Evolutionary conservation across 1,139 yeast genomes (phyloP), one percentile per base, ranked within the genome.

Genomic region (Suhomyces panamericanus): DNA sequence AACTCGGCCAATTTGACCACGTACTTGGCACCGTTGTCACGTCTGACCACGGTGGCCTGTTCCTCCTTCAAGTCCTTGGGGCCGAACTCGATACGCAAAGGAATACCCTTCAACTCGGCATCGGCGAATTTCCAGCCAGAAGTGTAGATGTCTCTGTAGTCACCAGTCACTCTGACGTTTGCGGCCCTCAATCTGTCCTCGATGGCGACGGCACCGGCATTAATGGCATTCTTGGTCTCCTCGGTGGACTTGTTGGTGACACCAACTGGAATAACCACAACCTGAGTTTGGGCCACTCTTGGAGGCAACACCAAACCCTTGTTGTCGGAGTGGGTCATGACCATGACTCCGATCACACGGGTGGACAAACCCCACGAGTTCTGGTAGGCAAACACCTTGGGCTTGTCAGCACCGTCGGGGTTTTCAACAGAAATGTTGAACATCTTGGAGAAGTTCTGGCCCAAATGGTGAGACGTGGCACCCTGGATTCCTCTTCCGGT

Each of bases 401-500:
- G 95, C 66, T 87, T 85, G 52, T 87, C 95, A 15, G 88, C 66
- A 42, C 91, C 95, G 50, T 86, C 87, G 55, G 99, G 99, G 68
- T 88, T 87, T 73, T 95, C 99, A 39, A 95, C 99, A 34, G 86
- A 75, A 55, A 95, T 88, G 73, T 89, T 87, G 73, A 95, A 95
- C 99, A 95, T 95, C 74, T 90, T 91, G 56, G 98, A 91, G 76
- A 95, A 95, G 80, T 95, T 95, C 68, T 90, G 96, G 54, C 99
- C 99, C 65, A 95, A 77, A 66, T 91, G 95, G 73, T 95, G 99
- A 36, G 98, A 90, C 35, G 99, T 95, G 53, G 90, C 99, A 70
- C 98, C 99, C 75, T 95, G 99, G 59, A 95, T 93, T 78, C 98
- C 99, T 77, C 99, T 88, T 62, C 99, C 99, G 49, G 98, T 93